Evolutionary conservation across 2,329 filamentous ascomycete species (phyloP), one percentile per base, ranked within the genome.

Genomic region (Monosporascus cannonballus): DNA sequence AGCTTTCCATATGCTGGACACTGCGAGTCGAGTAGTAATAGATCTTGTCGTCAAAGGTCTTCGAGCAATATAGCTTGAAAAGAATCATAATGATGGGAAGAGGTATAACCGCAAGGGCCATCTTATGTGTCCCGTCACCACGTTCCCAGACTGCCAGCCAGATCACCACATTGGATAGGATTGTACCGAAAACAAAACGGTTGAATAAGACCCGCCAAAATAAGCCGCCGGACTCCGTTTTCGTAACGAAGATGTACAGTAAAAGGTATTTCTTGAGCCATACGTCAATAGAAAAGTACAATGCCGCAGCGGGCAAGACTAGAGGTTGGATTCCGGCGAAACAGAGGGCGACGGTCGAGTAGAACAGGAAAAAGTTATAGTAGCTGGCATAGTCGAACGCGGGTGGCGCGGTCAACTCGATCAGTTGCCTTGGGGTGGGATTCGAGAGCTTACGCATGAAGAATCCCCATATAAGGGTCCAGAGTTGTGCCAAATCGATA

Each of bases 311-410:
- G 0, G 89, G 85, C 7, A 99, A 78, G 2, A 94, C 87, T 24
- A 97, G 78, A 0, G 94, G 94, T 69, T 97, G 94, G 50, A 97
- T 78, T 2, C 85, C 84, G 2, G 87, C 85, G 65, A 94, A 96
- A 63, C 86, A 90, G 17, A 99, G 76, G 0, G 90, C 87, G 34
- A 97, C 89, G 0, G 93, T 96, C 24, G 88, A 79, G 73, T 97
- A 99, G 73, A 90, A 99, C 30, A 97, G 77, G 71, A 96, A 96
- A 69, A 96, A 97, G 70, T 96, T 97, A 79, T 96, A 99, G 73
- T 97, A 97, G 61, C 84, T 90, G 54, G 94, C 90, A 65, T 96
- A 97, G 61, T 97, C 92, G 68, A 99, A 96, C 0, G 89, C 78
- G 2, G 90, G 92, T 1, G 94, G 94, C 3, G 94, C 94, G 1